Conservation (phyloP, 2,329 filamentous ascomycete species). For the Aspergillus intermedius region DNA sequence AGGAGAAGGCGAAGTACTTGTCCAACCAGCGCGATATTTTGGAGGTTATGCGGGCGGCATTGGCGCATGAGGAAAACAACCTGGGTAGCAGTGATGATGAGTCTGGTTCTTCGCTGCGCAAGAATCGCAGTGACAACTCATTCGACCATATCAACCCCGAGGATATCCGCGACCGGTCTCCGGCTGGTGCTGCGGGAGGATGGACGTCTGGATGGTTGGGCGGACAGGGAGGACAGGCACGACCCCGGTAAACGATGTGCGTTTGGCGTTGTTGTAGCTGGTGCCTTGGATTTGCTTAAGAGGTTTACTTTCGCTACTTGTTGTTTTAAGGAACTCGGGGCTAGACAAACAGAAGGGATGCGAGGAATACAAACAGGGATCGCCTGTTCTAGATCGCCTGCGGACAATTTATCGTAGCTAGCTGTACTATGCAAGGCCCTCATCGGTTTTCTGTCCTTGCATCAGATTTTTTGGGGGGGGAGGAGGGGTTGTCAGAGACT, state of each 20-base stretch:
- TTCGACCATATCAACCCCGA: constrained; percentile 85
- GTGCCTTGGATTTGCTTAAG: constrained; percentile 20
- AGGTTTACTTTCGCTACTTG: constrained; percentile 8
- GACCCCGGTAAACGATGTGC: constrained; percentile 16
- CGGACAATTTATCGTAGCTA: constrained; percentile 10
- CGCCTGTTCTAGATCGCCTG: constrained; percentile 6
- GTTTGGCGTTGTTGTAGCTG: constrained; percentile 12
- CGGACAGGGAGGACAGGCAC: constrained; percentile 14
- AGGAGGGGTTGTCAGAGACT: too few species aligned
- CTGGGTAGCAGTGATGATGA: constrained; percentile 36
- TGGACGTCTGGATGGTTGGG: constrained; percentile 30
- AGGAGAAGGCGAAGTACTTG: constrained; percentile 69
- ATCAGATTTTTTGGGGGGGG: background rate
- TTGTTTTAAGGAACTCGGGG: too few species aligned
- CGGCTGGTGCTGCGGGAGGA: constrained; percentile 8
- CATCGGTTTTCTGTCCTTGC: background rate
- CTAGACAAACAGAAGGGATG: too few species aligned
- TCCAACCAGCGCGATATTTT: constrained; percentile 72
- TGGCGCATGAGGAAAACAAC: constrained; percentile 70
- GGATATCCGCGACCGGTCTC: constrained; percentile 36
- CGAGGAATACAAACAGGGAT: background rate
- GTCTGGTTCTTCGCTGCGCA: constrained; percentile 52
- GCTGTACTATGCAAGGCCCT: constrained; percentile 18
- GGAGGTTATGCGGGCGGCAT: constrained; percentile 64
- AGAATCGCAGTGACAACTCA: constrained; percentile 78